These are phyloP conservation scores for Castanospermum australe DNA, from an alignment of 306 rosid genomes.

Conservation along the genomic window DNA sequence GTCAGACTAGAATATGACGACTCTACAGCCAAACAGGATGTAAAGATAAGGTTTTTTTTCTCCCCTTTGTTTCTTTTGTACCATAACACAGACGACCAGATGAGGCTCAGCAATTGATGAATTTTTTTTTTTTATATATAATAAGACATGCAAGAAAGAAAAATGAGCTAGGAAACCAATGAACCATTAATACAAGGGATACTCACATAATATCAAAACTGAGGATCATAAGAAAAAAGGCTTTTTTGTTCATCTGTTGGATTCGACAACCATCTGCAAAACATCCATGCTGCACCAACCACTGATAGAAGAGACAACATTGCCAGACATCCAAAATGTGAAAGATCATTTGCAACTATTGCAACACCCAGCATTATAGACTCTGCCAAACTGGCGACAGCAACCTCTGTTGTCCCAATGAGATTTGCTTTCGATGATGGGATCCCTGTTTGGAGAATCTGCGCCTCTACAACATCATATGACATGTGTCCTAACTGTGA, in stretches of 20 bases:
- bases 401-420: slow-evolving; percentile 91
- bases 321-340: slow-evolving; percentile 76
- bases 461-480: slow-evolving; percentile 88
- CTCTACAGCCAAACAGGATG: neutral
- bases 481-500: slow-evolving; percentile 97
- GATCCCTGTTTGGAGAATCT: slow-evolving; percentile 91
- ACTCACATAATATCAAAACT: slow-evolving; percentile 50
- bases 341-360: slow-evolving; percentile 77
- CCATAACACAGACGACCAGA: neutral
- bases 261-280: slow-evolving; percentile 85
- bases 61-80: neutral
- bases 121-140: neutral
- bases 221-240: slow-evolving; percentile 71
- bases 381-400: slow-evolving; percentile 95
- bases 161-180: neutral
- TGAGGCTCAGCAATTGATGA: neutral
- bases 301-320: slow-evolving; percentile 81
- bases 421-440: slow-evolving; percentile 94
- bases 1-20: neutral
- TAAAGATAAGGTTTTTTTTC: neutral
- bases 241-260: slow-evolving; percentile 78
- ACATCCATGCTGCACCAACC: slow-evolving; percentile 82
- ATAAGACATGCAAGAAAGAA: neutral
- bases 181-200: neutral
- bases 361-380: slow-evolving; percentile 85